Conservation (phyloP, 2,329 filamentous ascomycete species). For the Penicillium griseofulvum region DNA sequence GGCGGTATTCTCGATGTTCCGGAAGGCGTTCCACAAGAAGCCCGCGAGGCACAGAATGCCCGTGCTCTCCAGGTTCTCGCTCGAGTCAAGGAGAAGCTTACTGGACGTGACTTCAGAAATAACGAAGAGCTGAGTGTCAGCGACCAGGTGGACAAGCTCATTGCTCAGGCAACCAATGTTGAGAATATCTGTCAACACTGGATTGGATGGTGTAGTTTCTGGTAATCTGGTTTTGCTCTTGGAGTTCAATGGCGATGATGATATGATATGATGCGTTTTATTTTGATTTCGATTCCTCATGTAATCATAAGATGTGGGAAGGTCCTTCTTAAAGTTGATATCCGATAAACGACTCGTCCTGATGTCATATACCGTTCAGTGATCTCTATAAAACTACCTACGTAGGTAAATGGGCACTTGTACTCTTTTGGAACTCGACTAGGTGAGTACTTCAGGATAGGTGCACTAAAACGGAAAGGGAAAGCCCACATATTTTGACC, state of each 20-base stretch:
- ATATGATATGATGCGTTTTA: conserved; percentile 25
- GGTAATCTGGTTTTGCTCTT: conserved; percentile 54
- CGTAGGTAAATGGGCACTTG: too few species aligned
- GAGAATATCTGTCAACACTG: conserved; percentile 99
- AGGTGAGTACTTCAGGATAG: too few species aligned
- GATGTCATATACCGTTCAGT: too few species aligned
- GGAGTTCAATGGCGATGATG: conserved; percentile 26
- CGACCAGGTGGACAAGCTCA: conserved; percentile 88
- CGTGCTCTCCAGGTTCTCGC: conserved; percentile 87
- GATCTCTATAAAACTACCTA: too few species aligned
- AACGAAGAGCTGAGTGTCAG: conserved; percentile 80
- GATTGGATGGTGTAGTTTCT: conserved; percentile 98
- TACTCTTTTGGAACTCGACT: too few species aligned
- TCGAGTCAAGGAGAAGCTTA: conserved; percentile 92
- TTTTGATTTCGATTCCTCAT: conserved; percentile 10
- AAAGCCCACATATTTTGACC: too few species aligned
- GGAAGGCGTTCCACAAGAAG: conserved; percentile 44
- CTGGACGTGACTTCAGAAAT: conserved; percentile 85
- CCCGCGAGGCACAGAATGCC: conserved; percentile 82
- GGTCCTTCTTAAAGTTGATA: too few species aligned
- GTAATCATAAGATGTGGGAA: too few species aligned
- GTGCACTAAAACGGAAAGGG: too few species aligned
- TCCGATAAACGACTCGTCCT: too few species aligned
- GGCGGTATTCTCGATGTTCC: conserved; percentile 46
- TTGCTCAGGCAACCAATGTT: conserved; percentile 91